Evolutionary conservation across 176 grass and related monocot species (phyloP), one percentile per base, ranked within the genome.

Genomic region (Aegilops umbellulata): DNA sequence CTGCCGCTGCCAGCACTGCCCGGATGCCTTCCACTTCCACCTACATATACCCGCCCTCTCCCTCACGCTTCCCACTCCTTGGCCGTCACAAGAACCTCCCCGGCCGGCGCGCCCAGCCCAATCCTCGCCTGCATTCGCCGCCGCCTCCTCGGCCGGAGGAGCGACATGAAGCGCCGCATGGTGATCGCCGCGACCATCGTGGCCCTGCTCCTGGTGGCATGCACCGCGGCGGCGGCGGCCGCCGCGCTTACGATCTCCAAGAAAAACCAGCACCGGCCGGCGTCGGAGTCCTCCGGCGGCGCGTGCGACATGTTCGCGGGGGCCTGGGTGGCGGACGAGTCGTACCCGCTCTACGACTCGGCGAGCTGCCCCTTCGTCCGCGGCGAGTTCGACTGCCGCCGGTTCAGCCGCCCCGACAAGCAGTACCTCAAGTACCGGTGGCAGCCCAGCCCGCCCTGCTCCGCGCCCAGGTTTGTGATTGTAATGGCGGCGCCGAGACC

Each of bases 291-390:
- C 41, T 17, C 41, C 32, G 17, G 36, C 35, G n/a, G 36, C 30
- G 19, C 51, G 5, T 99, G 97, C 85, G 72, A 90, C 85, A 36
- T 85, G 35, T 99, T 87, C 86, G 27, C 73, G 24, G 90, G 97
- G 61, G 60, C 63, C 30, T 99, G 97, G 97, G 92, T 96, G 49
- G 36, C 27, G 47, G 94, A 99, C 92, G 87, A 55, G 55, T 85
- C 92, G 10, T 99, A 94, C 86, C 97, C 94, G 35, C 87, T 94
- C 3, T 99, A 99, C 72, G 87, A 94, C 81, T 85, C 97, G 14
- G 69, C 88, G 39, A 60, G 19, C 10, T 99, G 97, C 77, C 94
- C 97, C 17, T 97, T 99, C 80, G 67, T 97, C 83, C 94, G 92
- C 8, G 49, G 84, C 55, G 97, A 99, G 90, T 99, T 94, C 89